Evolutionary conservation across 129 eudicot genomes (phyloP).

Genomic region (Helichrysum umbraculigerum): DNA sequence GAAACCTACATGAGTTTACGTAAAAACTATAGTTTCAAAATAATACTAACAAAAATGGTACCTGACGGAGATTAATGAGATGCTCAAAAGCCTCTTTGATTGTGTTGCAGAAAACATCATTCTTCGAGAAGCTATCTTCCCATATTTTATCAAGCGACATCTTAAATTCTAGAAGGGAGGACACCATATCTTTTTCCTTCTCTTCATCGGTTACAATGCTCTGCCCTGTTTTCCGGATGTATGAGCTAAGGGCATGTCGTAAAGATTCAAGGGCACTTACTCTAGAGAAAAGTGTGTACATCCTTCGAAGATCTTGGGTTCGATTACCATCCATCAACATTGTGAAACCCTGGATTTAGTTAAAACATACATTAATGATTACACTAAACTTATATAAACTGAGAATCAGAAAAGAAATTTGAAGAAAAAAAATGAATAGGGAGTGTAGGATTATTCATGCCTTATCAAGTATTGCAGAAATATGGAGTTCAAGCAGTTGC

Average conservation of each 20-base stretch:
- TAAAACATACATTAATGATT: slow-evolving; percentile 1
- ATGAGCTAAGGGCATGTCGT: slow-evolving; percentile 66
- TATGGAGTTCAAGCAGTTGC: slow-evolving; percentile 92
- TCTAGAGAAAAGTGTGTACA: slow-evolving; percentile 73
- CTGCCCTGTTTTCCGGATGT: slow-evolving; percentile 89
- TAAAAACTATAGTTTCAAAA: not conserved
- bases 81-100: slow-evolving; percentile 96
- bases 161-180: slow-evolving; percentile 78
- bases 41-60: slow-evolving; percentile 29
- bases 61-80: slow-evolving; percentile 98
- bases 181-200: slow-evolving; percentile 97
- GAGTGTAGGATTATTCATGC: slow-evolving; percentile 27
- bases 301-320: slow-evolving; percentile 78
- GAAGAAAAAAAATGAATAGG: not conserved
- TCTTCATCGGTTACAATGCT: slow-evolving; percentile 90
- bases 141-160: slow-evolving; percentile 82
- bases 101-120: slow-evolving; percentile 87
- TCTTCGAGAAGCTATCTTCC: slow-evolving; percentile 92
- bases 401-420: not conserved
- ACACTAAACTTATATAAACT: not conserved
- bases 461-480: slow-evolving; percentile 90
- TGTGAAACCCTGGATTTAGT: slow-evolving; percentile 67
- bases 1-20: not conserved
- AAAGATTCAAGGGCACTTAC: slow-evolving; percentile 90
- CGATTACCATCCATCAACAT: slow-evolving; percentile 92